phyloP scores from a whole-genome alignment of 768 basidiomycete genomes.

The Leccinum olivaceopallidum region DNA sequence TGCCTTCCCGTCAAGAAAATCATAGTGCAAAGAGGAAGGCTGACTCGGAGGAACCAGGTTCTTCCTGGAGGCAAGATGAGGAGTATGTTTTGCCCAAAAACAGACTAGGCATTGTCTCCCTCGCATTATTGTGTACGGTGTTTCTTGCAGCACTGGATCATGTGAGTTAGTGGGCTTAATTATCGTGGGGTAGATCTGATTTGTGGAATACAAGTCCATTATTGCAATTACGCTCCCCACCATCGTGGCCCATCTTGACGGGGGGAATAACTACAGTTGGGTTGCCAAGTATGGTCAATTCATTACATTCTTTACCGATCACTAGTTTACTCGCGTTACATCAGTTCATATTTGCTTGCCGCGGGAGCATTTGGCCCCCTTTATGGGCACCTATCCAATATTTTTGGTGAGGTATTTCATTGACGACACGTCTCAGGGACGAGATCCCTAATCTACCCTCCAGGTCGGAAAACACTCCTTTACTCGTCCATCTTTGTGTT shows the following conservation, averaged over 20 bases:
- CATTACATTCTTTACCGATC: conserved; percentile 2
- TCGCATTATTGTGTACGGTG: conserved; percentile 24
- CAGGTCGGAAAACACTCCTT: conserved; percentile 68
- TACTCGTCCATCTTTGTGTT: conserved; percentile 65
- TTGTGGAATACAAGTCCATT: conserved; percentile 43
- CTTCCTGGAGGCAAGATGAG: conserved; percentile 53
- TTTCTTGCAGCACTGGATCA: conserved; percentile 53
- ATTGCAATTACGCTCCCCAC: conserved; percentile 72
- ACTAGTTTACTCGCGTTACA: not conserved
- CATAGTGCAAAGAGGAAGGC: not conserved
- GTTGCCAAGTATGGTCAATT: conserved; percentile 53
- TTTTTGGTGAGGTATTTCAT: conserved; percentile 32
- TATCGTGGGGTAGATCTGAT: not conserved
- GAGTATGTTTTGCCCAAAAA: conserved; percentile 47
- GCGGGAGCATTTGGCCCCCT: conserved; percentile 65
- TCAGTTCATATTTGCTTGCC: conserved; percentile 71
- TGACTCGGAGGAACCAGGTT: conserved; percentile 38
- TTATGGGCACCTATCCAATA: conserved; percentile 77
- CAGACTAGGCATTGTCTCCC: conserved; percentile 16
- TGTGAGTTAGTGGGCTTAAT: conserved; percentile 30
- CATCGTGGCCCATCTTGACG: conserved; percentile 62
- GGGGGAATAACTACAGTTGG: conserved; percentile 66
- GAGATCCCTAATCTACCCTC: not conserved
- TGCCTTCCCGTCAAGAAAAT: not conserved
- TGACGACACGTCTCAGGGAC: not conserved